phyloP scores from a whole-genome alignment of 108 stramenopile species.

The Halocafeteria seosinensis region DNA sequence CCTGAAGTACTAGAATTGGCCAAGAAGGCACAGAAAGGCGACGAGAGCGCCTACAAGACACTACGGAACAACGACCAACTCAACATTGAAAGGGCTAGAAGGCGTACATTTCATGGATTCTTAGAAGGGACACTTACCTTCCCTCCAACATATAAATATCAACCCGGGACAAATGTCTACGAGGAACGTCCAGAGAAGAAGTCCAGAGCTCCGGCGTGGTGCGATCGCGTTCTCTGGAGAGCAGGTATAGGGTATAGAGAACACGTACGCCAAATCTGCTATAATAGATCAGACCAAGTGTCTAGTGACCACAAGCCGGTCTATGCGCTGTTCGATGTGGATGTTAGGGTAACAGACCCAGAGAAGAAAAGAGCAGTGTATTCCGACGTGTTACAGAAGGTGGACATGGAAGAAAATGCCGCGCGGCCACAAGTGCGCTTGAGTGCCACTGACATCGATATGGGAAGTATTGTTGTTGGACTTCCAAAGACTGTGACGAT shows the following conservation, averaged over 20 bases:
- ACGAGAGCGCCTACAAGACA: slow-evolving; percentile 14
- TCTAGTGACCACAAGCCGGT: slow-evolving; percentile 96
- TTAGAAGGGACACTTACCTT: slow-evolving; percentile 64
- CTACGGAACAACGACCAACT: slow-evolving; percentile 56
- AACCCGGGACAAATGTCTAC: slow-evolving; percentile 76
- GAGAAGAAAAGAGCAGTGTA: slow-evolving; percentile 51
- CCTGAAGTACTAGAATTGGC: slow-evolving; percentile 48
- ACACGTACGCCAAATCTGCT: neutral
- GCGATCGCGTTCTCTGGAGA: slow-evolving; percentile 83
- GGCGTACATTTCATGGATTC: slow-evolving; percentile 78
- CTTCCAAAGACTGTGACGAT: slow-evolving; percentile 31
- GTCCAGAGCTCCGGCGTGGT: slow-evolving; percentile 95
- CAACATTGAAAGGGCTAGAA: slow-evolving; percentile 68
- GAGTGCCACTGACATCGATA: slow-evolving; percentile 52
- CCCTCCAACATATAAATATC: slow-evolving; percentile 90
- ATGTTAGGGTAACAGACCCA: slow-evolving; percentile 58
- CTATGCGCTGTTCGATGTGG: slow-evolving; percentile 52
- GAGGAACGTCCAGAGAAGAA: slow-evolving; percentile 93
- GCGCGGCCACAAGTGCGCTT: slow-evolving; percentile 60
- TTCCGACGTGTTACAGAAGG: slow-evolving; percentile 48
- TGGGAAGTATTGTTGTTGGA: slow-evolving; percentile 37
- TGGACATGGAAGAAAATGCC: slow-evolving; percentile 65
- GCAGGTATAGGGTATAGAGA: neutral
- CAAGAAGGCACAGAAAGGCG: neutral
- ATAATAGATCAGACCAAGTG: slow-evolving; percentile 41